Conservation (phyloP, 495 filamentous ascomycete species). For the Aspergillus heteromorphus region DNA sequence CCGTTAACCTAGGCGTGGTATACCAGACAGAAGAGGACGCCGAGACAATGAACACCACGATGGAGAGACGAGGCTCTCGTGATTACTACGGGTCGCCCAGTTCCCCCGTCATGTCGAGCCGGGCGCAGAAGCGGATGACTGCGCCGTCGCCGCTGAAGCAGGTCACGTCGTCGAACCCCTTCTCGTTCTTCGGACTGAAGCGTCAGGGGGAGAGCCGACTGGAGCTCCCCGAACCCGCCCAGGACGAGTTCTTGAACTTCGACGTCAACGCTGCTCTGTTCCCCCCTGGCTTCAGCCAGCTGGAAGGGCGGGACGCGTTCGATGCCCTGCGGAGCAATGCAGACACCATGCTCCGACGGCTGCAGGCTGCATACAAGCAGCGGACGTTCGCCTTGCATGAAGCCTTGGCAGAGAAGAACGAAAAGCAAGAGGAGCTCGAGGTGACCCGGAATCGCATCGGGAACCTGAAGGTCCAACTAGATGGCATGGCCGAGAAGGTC, state of each 20-base stretch:
- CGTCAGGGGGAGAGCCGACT: slow-evolving; percentile 23
- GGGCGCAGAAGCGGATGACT: slow-evolving; percentile 32
- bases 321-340: slow-evolving; percentile 67
- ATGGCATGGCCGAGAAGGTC: slow-evolving; percentile 67
- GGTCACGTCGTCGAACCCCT: slow-evolving; percentile 28
- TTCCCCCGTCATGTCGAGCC: slow-evolving; percentile 16
- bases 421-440: slow-evolving; percentile 65
- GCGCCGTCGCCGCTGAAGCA: slow-evolving; percentile 28
- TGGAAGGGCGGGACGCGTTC: slow-evolving; percentile 61
- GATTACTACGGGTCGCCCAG: slow-evolving; percentile 15
- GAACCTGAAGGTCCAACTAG: slow-evolving; percentile 68
- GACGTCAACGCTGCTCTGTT: slow-evolving; percentile 62
- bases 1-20: slow-evolving; percentile 36
- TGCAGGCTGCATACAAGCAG: slow-evolving; percentile 68
- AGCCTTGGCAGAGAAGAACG: slow-evolving; percentile 55
- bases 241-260: slow-evolving; percentile 61
- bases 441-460: slow-evolving; percentile 63
- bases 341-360: slow-evolving; percentile 52
- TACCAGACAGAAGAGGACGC: slow-evolving; percentile 13
- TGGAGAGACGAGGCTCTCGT: slow-evolving; percentile 15
- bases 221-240: slow-evolving; percentile 29
- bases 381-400: slow-evolving; percentile 56
- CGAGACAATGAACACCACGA: slow-evolving; percentile 15
- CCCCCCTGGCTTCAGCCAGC: slow-evolving; percentile 44
- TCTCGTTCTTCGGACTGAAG: slow-evolving; percentile 37